Conservation (phyloP, 208 protist genomes). For the Phytomonas serpens region DNA sequence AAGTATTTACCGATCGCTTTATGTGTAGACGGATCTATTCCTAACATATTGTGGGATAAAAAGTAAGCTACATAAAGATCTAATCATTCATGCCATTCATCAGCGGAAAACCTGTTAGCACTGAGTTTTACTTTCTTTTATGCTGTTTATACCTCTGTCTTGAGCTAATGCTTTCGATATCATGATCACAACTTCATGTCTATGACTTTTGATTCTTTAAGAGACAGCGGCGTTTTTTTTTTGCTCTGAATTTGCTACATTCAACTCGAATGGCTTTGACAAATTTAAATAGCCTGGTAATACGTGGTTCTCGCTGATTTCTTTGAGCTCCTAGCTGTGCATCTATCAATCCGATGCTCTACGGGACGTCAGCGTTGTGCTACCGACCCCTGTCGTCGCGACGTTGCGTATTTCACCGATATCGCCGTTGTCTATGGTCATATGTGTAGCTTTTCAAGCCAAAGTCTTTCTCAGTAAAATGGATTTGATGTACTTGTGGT, state of each 20-base stretch:
- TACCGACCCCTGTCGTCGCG: constrained; percentile 87
- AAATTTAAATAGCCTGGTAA: constrained; percentile 46
- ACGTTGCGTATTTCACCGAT: constrained; percentile 85
- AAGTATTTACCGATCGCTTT: constrained; percentile 53
- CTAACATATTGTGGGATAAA: constrained; percentile 63
- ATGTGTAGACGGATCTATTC: constrained; percentile 48
- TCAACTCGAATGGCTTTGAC: constrained; percentile 54
- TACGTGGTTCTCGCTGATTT: constrained; percentile 59
- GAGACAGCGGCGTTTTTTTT: constrained; percentile 69
- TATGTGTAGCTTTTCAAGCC: constrained; percentile 51
- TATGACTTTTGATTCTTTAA: constrained; percentile 86
- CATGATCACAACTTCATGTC: constrained; percentile 79
- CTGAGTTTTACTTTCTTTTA: constrained; percentile 85
- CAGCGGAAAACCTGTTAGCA: constrained; percentile 60
- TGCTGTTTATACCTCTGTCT: constrained; percentile 78
- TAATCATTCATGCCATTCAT: constrained; percentile 18
- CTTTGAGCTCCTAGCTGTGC: constrained; percentile 78
- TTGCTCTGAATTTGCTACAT: constrained; percentile 63
- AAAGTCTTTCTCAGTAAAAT: constrained; percentile 45
- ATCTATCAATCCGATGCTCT: constrained; percentile 89
- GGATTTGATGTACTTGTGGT: constrained; percentile 64
- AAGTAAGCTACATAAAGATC: background rate
- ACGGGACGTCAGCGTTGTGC: constrained; percentile 84
- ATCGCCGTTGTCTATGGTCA: constrained; percentile 84
- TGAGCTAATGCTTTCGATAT: constrained; percentile 74